Evolutionary conservation across 371 early-diverging fungal genomes (phyloP), one percentile per base, ranked within the genome.

Genomic region (Mortierella sp.): DNA sequence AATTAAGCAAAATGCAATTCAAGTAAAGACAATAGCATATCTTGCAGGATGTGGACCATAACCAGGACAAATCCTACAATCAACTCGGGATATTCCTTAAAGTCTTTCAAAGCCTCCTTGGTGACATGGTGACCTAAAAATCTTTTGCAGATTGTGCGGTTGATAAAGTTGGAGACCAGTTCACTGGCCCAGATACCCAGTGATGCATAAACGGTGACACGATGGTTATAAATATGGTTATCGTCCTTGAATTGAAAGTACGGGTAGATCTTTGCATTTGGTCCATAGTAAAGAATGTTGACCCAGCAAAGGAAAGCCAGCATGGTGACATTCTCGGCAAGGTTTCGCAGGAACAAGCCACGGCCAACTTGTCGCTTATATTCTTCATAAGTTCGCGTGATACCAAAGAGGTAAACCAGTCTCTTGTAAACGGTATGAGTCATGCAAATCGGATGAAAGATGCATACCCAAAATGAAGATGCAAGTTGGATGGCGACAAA

Each of bases 261-360:
- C 19, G 92, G 89, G 80, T 93, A 93, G 34, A 89, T 87, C 19
- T 70, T 72, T 42, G 85, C 64, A 75, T 93, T 93, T 17, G 90
- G 90, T 2, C 93, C 93, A 66, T 86, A 89, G 82, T 90, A 88
- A 31, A 93, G 84, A n/a, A 93, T 85, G 55, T 87, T 85, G 42
- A 91, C 86, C 92, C 92, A 93, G 59, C 85, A 86, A 26, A 93
- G 65, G 56, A 93, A 93, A 7, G 89, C 92, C 15, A 93, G 78
- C 90, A 93, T 92, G n/a, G 93, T 92, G 0, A 86, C 90, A 66
- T 93, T 93, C 76, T 93, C 93, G 9, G 93, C 93, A 43, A 90
- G 76, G 79, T 92, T 93, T 54, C 93, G 84, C 35, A 92, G 75
- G 64, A 91, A 93, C 62, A 93, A 89, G 0, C 90, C 86, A 6